Percentiles rank a stretch among this genome's conserved stretches.
phyloP scores from a whole-genome alignment of 2,329 filamentous ascomycete genomes.

The Hypoxylon sp. region DNA sequence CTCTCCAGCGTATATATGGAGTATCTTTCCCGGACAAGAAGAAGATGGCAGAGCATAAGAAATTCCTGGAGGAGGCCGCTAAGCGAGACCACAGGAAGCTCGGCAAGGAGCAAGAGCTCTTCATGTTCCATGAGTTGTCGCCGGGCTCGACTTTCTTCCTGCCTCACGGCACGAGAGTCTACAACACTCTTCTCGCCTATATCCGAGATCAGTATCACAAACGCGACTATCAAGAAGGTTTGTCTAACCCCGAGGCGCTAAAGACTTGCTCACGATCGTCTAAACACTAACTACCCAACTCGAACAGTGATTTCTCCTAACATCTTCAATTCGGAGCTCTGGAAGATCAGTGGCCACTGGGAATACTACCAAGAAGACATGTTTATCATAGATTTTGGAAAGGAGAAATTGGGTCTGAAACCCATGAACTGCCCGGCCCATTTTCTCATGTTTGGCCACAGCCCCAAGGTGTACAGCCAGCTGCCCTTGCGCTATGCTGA shows the following conservation, averaged over 20 bases:
- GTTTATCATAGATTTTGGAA: conserved; percentile 75
- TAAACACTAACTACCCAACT: conserved; percentile 1
- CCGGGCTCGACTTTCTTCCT: conserved; percentile 94
- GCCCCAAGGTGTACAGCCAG: conserved; percentile 79
- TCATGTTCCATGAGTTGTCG: conserved; percentile 96
- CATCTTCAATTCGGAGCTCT: conserved; percentile 93
- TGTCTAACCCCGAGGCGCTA: conserved; percentile 4
- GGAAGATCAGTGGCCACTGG: conserved; percentile 98
- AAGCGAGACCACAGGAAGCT: conserved; percentile 96
- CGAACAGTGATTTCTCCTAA: conserved; percentile 88
- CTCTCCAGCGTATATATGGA: conserved; percentile 95
- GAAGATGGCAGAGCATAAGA: conserved; percentile 90
- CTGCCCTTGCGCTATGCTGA: conserved; percentile 88
- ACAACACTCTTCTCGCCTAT: conserved; percentile 87
- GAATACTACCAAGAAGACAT: conserved; percentile 93
- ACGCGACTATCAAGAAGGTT: conserved; percentile 86
- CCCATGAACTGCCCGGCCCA: conserved; percentile 96
- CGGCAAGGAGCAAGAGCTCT: conserved; percentile 94
- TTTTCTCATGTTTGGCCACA: conserved; percentile 84
- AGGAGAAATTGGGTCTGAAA: conserved; percentile 85
- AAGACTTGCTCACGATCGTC: background rate
- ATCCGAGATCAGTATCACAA: conserved; percentile 91
- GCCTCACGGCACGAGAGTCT: conserved; percentile 92
- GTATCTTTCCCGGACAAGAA: conserved; percentile 98
- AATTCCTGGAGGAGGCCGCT: conserved; percentile 96